Conservation (phyloP, 495 filamentous ascomycete genomes). For the Podospora sp. region DNA sequence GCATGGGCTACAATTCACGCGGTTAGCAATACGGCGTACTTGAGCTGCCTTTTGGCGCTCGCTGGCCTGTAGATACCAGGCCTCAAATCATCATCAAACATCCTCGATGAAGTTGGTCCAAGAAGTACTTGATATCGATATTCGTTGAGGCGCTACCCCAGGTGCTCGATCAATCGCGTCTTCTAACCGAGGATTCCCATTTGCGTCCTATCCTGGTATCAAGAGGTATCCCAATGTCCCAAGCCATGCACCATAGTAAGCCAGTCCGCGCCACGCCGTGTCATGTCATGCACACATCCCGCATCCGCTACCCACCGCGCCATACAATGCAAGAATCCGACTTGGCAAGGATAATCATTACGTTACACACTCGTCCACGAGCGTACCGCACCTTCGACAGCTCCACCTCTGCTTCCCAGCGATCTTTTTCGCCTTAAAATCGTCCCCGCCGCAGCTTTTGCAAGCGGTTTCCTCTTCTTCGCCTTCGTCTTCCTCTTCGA, state of each 20-base stretch:
- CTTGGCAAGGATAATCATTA: neutral
- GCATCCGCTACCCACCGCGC: neutral
- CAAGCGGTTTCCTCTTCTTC: conserved; percentile 41
- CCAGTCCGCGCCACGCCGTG: neutral
- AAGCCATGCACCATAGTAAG: neutral
- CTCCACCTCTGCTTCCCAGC: conserved; percentile 34
- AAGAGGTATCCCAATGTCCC: neutral
- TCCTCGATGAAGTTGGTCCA: neutral
- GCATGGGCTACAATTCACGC: neutral
- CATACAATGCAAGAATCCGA: neutral
- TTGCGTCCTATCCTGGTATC: neutral
- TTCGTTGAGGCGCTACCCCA: neutral
- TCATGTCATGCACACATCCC: neutral
- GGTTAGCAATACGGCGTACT: neutral
- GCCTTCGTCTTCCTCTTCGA: conserved; percentile 30
- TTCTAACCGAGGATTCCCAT: neutral
- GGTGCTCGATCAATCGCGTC: neutral
- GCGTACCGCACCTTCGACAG: conserved; percentile 20
- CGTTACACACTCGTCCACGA: conserved; percentile 11
- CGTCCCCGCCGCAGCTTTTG: conserved; percentile 35
- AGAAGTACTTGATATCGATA: too few species aligned
- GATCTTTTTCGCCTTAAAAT: conserved; percentile 40
- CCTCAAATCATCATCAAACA: neutral
- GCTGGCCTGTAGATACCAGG: neutral
- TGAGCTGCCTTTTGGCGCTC: too few species aligned